phyloP scores from a whole-genome alignment of 306 rosid species.

The Arachis hypogaea region DNA sequence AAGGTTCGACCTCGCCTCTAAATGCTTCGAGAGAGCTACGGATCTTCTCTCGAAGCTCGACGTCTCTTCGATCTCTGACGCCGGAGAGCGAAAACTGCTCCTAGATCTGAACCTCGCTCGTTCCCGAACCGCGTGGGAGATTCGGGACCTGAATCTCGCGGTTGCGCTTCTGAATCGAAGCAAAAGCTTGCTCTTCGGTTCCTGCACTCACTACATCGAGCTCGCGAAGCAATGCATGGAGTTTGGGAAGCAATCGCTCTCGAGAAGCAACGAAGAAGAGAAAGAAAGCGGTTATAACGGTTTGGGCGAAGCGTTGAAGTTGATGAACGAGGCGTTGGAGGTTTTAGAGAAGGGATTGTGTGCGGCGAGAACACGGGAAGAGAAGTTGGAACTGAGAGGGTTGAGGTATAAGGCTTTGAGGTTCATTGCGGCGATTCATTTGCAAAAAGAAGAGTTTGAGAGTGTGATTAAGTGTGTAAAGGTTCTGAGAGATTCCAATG shows the following conservation, averaged over 20 bases:
- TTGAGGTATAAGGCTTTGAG: slow-evolving; percentile 71
- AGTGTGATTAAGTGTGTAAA: slow-evolving; percentile 86
- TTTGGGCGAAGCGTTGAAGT: slow-evolving; percentile 67
- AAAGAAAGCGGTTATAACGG: background rate
- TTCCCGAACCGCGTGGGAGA: slow-evolving; percentile 85
- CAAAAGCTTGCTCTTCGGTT: slow-evolving; percentile 65
- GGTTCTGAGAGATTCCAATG: slow-evolving; percentile 74
- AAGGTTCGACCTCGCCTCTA: slow-evolving; percentile 77
- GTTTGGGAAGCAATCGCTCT: slow-evolving; percentile 64
- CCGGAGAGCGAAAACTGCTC: slow-evolving; percentile 59
- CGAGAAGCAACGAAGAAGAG: slow-evolving; percentile 41
- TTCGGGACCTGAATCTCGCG: slow-evolving; percentile 67
- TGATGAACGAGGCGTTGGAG: slow-evolving; percentile 89
- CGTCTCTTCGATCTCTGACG: slow-evolving; percentile 38
- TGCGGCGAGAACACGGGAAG: slow-evolving; percentile 57
- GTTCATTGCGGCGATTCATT: slow-evolving; percentile 82
- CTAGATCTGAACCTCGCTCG: slow-evolving; percentile 79
- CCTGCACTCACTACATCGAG: slow-evolving; percentile 55
- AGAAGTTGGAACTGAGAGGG: slow-evolving; percentile 54
- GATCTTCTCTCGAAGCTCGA: slow-evolving; percentile 66
- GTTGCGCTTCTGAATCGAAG: slow-evolving; percentile 75
- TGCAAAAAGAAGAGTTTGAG: slow-evolving; percentile 81
- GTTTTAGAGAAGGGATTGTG: slow-evolving; percentile 69
- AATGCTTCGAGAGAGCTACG: slow-evolving; percentile 86
- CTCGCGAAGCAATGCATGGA: slow-evolving; percentile 66